These are phyloP conservation scores for Capillidium heterosporum DNA, from an alignment of 371 early-diverging fungal genomes.

Conservation along the genomic window DNA sequence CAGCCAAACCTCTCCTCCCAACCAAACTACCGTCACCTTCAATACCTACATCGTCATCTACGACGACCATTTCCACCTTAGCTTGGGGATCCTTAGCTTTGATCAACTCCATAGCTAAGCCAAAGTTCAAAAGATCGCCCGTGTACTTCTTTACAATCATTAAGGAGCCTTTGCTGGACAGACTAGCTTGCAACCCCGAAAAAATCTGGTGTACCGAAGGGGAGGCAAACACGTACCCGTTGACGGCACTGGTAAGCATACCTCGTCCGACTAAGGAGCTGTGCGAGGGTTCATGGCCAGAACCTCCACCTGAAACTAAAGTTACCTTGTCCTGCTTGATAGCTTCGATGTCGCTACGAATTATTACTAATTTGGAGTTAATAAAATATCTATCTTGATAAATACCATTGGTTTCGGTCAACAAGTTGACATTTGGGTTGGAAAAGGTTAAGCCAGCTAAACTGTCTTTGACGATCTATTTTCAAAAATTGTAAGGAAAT, in stretches of 20 bases:
- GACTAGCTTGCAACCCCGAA: slow-evolving; percentile 38
- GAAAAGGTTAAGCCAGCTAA: no score
- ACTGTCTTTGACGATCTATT: no score
- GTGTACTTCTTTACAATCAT: slow-evolving; percentile 75
- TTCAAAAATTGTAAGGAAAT: no score
- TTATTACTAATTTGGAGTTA: no score
- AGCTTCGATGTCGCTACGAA: not conserved
- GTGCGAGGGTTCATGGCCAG: slow-evolving; percentile 73
- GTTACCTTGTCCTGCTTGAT: not conserved
- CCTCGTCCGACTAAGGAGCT: slow-evolving; percentile 54
- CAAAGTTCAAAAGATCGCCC: slow-evolving; percentile 63
- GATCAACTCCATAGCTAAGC: slow-evolving; percentile 56
- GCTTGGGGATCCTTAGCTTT: slow-evolving; percentile 36
- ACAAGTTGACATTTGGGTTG: no score
- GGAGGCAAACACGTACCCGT: slow-evolving; percentile 71
- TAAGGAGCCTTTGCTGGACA: slow-evolving; percentile 43
- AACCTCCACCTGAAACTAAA: slow-evolving; percentile 17
- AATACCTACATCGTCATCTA: slow-evolving; percentile 67
- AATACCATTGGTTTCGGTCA: no score
- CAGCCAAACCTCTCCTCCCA: slow-evolving; percentile 65
- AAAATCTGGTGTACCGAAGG: slow-evolving; percentile 55
- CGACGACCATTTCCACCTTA: slow-evolving; percentile 44
- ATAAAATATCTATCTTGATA: no score
- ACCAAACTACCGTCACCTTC: slow-evolving; percentile 38
- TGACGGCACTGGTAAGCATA: slow-evolving; percentile 55